Evolutionary conservation across 352 stramenopile genomes (phyloP).

Genomic region (Pythium pectinolyticum): DNA sequence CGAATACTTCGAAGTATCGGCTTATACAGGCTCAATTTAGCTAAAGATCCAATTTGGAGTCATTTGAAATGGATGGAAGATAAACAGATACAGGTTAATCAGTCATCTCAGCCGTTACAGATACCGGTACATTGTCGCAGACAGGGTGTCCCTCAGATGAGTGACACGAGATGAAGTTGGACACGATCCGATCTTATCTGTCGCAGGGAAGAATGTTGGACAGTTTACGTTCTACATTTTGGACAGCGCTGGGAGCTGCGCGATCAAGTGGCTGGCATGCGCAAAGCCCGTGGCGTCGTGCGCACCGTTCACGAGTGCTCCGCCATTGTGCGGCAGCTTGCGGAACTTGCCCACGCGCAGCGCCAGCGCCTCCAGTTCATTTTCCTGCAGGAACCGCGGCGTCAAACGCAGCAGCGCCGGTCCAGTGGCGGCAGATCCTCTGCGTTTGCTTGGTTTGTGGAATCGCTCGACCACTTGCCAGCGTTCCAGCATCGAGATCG

Average conservation of each 20-base stretch:
- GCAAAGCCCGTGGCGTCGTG: slow-evolving; percentile 4
- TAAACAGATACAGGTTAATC: too few species aligned
- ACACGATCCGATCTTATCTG: too few species aligned
- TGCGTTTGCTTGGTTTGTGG: slow-evolving; percentile 16
- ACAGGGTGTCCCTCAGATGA: too few species aligned
- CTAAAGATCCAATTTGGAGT: too few species aligned
- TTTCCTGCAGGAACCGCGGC: slow-evolving; percentile 47
- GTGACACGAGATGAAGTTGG: too few species aligned
- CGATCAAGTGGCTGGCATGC: slow-evolving; percentile 61
- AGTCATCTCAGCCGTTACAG: too few species aligned
- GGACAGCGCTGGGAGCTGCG: slow-evolving; percentile 63
- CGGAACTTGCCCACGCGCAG: slow-evolving; percentile 69
- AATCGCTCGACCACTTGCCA: slow-evolving; percentile 65
- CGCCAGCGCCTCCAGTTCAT: slow-evolving; percentile 62
- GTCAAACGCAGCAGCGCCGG: slow-evolving; percentile 35
- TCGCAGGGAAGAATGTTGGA: background rate
- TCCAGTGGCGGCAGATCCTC: background rate
- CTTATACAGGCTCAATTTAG: too few species aligned
- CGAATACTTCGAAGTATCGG: too few species aligned
- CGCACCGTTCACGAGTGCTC: slow-evolving; percentile 35
- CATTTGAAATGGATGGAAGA: too few species aligned
- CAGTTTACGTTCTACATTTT: slow-evolving; percentile 50
- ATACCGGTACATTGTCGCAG: too few species aligned
- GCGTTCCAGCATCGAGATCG: slow-evolving; percentile 57
- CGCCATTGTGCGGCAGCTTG: slow-evolving; percentile 58